Evolutionary conservation across 164 flowering plant genomes (phyloP).

Genomic region (Macadamia integrifolia): DNA sequence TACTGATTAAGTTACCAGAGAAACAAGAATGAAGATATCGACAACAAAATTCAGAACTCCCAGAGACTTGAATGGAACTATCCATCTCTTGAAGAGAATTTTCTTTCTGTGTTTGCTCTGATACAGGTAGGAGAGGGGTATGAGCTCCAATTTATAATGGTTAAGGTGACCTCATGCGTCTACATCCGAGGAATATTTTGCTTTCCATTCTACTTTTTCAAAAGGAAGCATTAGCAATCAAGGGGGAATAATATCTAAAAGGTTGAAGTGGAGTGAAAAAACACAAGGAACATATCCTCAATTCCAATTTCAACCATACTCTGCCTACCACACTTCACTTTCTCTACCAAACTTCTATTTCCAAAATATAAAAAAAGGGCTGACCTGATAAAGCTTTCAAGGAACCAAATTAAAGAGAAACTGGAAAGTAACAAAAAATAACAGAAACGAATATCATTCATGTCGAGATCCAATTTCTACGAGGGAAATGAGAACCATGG

Average conservation of each 20-base stretch:
- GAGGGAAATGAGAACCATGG: slow-evolving; percentile 1
- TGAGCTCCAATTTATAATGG: slow-evolving; percentile 11
- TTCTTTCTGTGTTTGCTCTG: neutral
- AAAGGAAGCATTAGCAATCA: slow-evolving; percentile 8
- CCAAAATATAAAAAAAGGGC: slow-evolving; percentile 6
- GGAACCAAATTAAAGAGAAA: too few species aligned
- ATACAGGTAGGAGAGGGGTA: too few species aligned
- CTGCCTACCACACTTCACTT: slow-evolving; percentile 22
- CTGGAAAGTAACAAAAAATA: neutral
- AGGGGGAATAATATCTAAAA: slow-evolving; percentile 13
- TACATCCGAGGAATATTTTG: slow-evolving; percentile 17
- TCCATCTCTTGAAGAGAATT: slow-evolving; percentile 6
- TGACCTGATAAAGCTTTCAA: slow-evolving; percentile 5
- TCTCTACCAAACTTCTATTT: slow-evolving; percentile 14
- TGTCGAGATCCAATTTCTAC: slow-evolving; percentile 8
- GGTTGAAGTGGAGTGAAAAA: neutral
- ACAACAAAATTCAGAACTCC: slow-evolving; percentile 24
- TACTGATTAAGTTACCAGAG: slow-evolving; percentile 18
- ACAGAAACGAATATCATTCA: neutral
- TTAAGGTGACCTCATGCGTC: slow-evolving; percentile 5
- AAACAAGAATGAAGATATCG: slow-evolving; percentile 16
- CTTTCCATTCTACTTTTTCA: slow-evolving; percentile 12
- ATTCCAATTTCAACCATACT: slow-evolving; percentile 30
- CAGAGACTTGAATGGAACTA: slow-evolving; percentile 11
- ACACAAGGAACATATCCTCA: slow-evolving; percentile 26